Evolutionary conservation across 495 filamentous ascomycete species (phyloP), one percentile per base, ranked within the genome.

Genomic region (Penicilliopsis zonata): DNA sequence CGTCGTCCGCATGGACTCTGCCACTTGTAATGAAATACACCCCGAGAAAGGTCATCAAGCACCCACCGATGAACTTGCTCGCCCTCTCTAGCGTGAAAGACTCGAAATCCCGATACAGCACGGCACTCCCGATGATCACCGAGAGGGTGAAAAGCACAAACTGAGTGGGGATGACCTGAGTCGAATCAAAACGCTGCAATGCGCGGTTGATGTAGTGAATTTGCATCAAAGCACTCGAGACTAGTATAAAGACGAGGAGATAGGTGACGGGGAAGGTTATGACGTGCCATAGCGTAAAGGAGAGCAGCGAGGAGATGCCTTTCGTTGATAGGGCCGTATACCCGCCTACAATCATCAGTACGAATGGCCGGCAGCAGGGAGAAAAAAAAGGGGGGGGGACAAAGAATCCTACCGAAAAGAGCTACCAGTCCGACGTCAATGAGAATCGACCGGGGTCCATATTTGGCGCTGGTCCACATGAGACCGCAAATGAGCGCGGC

Each of bases 281-380:
- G 5, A 80, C 80, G 35, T 78, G 77, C 66, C 86, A 84, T 13
- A 94, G 67, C 1, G 79, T 90, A 16, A 81, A 85, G 2, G 88
- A 93, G 25, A 98, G 69, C 51, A 98, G 75, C 0, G 90, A 95
- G 3, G 90, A 87, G 12, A 98, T 82, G 36, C 90, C 90, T 52
- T 96, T 98, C 21, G 90, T 98, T 4, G 88, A 84, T 9, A 98
- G 70, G 22, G 82, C 90, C 7, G 90, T 98, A 57, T 95, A 98
- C 33, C 83, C 90, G 32, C 86, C 85, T 87, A 34, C 24, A 48
- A 49, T 37, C 17, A 21, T 33, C 13, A 31, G 21, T 12, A 24
- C 18, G 12, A 25, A 22, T 10, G 17, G 12, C n/a, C n/a, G n/a
- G n/a, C n/a, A n/a, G n/a, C n/a, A n/a, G n/a, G n/a, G n/a, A n/a